phyloP scores from a whole-genome alignment of 139 green algal species.

The Picochlorum sp. region DNA sequence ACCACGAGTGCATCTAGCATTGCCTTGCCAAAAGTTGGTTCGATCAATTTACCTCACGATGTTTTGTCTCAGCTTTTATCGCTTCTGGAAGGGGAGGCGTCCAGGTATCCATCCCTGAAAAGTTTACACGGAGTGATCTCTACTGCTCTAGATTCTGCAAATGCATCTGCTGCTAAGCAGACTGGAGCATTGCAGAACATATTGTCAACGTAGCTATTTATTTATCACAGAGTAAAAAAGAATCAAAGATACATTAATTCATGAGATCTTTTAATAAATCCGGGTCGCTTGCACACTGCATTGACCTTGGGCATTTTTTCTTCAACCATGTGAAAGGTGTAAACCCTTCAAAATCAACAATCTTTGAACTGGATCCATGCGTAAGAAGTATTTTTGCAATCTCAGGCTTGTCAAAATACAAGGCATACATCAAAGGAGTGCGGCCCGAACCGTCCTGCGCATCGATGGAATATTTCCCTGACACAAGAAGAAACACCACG shows the following conservation, averaged over 20 bases:
- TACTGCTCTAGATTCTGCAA: background rate
- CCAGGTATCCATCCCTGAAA: no score
- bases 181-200: conserved; percentile 6
- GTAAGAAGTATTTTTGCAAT: conserved; percentile 5
- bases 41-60: no score
- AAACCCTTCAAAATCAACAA: no score
- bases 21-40: no score
- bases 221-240: background rate
- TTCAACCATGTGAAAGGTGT: background rate
- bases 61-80: no score
- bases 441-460: conserved; percentile 16
- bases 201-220: conserved; percentile 1
- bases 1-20: background rate
- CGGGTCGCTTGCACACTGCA: background rate
- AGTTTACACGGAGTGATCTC: no score
- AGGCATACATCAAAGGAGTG: conserved; percentile 17
- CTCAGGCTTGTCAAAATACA: conserved; percentile 7
- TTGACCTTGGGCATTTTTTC: conserved; percentile 7
- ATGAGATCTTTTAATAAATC: background rate
- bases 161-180: background rate
- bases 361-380: background rate
- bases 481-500: conserved; percentile 24
- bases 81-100: no score
- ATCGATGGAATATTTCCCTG: conserved; percentile 13
- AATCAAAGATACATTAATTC: background rate